Evolutionary conservation across 768 basidiomycete species (phyloP).

Genomic region (Suillus subluteus): DNA sequence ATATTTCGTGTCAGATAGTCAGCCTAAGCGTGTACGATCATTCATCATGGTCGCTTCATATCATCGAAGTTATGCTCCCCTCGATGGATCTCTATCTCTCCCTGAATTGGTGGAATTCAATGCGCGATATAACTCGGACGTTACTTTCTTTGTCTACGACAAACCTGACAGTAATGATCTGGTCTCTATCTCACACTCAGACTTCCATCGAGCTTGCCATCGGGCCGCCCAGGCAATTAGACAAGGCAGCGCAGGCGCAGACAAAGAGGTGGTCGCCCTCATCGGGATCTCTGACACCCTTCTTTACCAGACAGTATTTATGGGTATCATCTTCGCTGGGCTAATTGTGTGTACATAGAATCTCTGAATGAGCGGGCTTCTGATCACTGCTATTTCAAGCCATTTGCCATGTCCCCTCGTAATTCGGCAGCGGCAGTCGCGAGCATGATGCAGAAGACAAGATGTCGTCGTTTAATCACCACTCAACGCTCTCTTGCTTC

Average conservation of each 20-base stretch:
- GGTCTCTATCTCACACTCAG: conserved; percentile 38
- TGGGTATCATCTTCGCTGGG: conserved; percentile 45
- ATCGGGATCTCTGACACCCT: conserved; percentile 36
- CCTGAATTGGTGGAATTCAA: conserved; percentile 43
- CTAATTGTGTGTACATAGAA: conserved; percentile 34
- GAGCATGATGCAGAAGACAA: conserved; percentile 27
- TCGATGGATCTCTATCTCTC: conserved; percentile 16
- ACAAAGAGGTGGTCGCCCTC: conserved; percentile 25
- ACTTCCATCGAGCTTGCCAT: conserved; percentile 44
- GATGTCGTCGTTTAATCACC: conserved; percentile 24
- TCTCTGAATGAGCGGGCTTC: conserved; percentile 27
- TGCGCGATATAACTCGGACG: conserved; percentile 29
- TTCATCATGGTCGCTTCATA: neutral
- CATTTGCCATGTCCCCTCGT: conserved; percentile 42
- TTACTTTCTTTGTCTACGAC: conserved; percentile 20
- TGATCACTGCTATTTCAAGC: conserved; percentile 25
- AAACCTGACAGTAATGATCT: conserved; percentile 13
- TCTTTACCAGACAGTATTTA: conserved; percentile 35
- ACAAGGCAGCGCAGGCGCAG: conserved; percentile 32
- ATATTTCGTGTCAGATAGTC: neutral
- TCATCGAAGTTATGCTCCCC: neutral
- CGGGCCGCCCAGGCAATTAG: conserved; percentile 45
- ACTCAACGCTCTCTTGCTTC: conserved; percentile 22
- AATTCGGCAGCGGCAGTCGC: conserved; percentile 47
- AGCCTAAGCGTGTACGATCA: neutral